phyloP scores from a whole-genome alignment of 257 asterid genomes.

The Craterostigma plantagineum region DNA sequence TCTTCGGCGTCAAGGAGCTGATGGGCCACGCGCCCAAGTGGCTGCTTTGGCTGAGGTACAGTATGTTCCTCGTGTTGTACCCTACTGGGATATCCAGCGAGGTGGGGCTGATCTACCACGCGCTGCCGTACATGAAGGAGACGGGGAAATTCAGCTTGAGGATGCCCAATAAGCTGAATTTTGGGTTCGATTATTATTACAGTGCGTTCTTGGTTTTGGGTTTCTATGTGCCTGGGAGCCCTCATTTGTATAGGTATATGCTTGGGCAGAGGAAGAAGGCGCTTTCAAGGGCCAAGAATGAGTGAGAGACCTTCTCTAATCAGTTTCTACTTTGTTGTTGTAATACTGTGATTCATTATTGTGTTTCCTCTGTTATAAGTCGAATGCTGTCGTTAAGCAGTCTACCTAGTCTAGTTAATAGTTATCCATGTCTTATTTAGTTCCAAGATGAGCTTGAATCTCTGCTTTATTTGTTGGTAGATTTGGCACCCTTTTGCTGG shows the following conservation, averaged over 20 bases:
- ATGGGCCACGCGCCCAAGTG: constrained; percentile 66
- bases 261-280: constrained; percentile 81
- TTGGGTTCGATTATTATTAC: constrained; percentile 60
- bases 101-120: constrained; percentile 58
- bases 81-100: constrained; percentile 83
- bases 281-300: constrained; percentile 50
- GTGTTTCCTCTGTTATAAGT: no score
- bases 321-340: no score
- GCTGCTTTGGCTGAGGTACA: constrained; percentile 93
- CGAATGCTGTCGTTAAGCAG: no score
- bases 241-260: constrained; percentile 75
- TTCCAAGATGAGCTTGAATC: no score
- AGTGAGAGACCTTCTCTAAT: constrained; percentile 5
- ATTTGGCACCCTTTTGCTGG: no score
- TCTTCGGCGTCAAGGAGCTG: constrained; percentile 75
- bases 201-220: constrained; percentile 37
- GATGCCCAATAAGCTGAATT: constrained; percentile 83
- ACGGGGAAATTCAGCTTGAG: constrained; percentile 40
- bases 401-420: no score
- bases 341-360: no score
- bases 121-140: constrained; percentile 57
- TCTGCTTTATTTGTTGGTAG: no score
- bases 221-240: constrained; percentile 68
- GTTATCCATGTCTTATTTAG: no score
- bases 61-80: constrained; percentile 65